Conservation (phyloP, 306 rosid species). For the Dalbergia oliveri region DNA sequence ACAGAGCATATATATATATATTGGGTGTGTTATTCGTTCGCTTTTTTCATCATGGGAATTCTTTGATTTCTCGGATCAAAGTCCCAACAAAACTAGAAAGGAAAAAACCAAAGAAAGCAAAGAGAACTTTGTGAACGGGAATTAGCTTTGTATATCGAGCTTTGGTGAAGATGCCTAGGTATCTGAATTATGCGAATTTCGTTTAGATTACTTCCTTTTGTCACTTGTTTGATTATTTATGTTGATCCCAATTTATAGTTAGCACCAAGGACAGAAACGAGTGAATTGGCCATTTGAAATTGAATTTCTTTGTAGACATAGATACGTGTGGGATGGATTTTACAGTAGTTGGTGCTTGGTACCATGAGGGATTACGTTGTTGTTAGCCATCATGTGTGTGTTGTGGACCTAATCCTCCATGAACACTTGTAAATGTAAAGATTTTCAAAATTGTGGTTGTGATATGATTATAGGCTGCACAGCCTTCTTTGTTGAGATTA, state of each 20-base stretch:
- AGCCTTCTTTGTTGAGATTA: neutral
- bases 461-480: slow-evolving; percentile 13
- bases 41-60: slow-evolving; percentile 25
- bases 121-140: slow-evolving; percentile 15
- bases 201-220: slow-evolving; percentile 39
- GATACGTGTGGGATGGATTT: slow-evolving; percentile 29
- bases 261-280: neutral
- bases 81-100: slow-evolving; percentile 23
- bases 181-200: slow-evolving; percentile 16
- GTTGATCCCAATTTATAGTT: slow-evolving; percentile 22
- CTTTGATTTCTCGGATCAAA: slow-evolving; percentile 39
- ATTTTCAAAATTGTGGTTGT: slow-evolving; percentile 30
- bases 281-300: slow-evolving; percentile 27
- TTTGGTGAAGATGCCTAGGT: slow-evolving; percentile 37
- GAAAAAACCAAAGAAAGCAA: neutral
- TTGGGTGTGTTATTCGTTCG: slow-evolving; percentile 17
- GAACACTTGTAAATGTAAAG: neutral
- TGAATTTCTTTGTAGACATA: slow-evolving; percentile 31
- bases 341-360: neutral
- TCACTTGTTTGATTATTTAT: slow-evolving; percentile 16
- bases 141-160: slow-evolving; percentile 30
- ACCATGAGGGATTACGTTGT: slow-evolving; percentile 10
- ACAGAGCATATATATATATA: no score
- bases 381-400: slow-evolving; percentile 4
- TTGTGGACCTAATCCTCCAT: neutral